Evolutionary conservation across 306 rosid species (phyloP), one percentile per base, ranked within the genome.

Genomic region (Cicer arietinum): DNA sequence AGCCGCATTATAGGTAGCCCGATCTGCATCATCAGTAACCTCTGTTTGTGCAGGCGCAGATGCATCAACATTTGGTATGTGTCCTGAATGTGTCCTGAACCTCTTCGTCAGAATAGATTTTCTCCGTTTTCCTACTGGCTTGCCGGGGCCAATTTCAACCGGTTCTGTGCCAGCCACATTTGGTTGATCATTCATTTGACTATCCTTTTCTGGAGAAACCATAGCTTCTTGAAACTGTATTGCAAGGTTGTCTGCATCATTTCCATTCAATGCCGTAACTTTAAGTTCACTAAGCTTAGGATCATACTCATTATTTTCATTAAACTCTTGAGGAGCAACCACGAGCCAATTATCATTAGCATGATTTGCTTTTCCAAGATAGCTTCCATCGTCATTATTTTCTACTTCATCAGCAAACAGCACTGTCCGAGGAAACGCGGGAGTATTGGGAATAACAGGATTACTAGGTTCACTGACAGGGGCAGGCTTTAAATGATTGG

Each of bases 31-130:
- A 72, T 69, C 85, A 75, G 74, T 35, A 84, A 37, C 74, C 66
- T 74, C 88, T 35, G 67, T 61, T 62, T 52, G 54, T 12, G 53
- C 56, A 7, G 39, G 79, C 66, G 71, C 90, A 47, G 60, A 76
- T 68, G 80, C 60, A 39, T 62, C 75, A 8, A 61, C 84, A 44
- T 69, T 56, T 46, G 85, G 82, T 53, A 71, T 82, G 43, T 88
- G 88, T 48, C 45, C 69, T 8, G 87, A 69, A 58, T 92, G 93
- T 78, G 77, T 85, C 52, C 75, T 90, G 74, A 92, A 90, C 87
- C 96, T 90, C 90, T 88, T 94, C 73, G 90, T 96, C 56, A 92
- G 85, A 81, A 89, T 89, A 42, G 95, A 87, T 85, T 94, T 94
- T 82, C 96, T 87, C 78, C 89, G 85, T 83, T 80, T 94, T 69